Base-by-base conservation (phyloP, 768 basidiomycete species). In the Russula olivacea region DNA sequence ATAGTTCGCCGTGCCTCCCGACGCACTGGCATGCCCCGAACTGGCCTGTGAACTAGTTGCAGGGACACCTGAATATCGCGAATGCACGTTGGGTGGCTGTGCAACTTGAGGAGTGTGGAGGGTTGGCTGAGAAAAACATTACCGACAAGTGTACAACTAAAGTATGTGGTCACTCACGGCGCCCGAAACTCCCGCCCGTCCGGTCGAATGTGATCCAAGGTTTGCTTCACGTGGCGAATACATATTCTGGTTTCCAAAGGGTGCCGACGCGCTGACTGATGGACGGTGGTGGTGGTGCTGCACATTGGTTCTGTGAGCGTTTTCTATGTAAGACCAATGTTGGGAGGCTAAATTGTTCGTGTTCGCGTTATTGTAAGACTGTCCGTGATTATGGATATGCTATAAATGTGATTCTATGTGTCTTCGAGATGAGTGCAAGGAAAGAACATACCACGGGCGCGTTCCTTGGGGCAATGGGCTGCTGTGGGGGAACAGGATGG, bases 91-190 rank as follows among this genome's bases (percentile, higher is more conserved):
- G 8, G 48, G 47, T 8, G 43, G 51, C 48, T 59, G 62, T 2
- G 17, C 45, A 47, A 15, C 6, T 48, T 48, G 57, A n/a, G 28
- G 2, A 9, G 36, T 32, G 8, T 17, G 52, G 15, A 6, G 23
- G 6, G 34, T n/a, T 21, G 52, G n/a, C 62, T 63, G 23, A 25
- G 21, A 55, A 28, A 49, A 11, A 15, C 8, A 30, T 59, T 21
- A 32, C 5, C 9, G 21, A 40, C 12, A 38, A 41, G 32, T 40
- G 36, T 38, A 41, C 23, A 17, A 15, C 15, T 25, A 14, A 54
- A 19, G 23, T 5, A 38, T 48, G 52, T 41, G n/a, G 34, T 21
- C n/a, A 55, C 62, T 49, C 52, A 63, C 62, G 1, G 57, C 23
- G n/a, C 52, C 11, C 14, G 34, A 15, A 10, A 21, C 30, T 19